phyloP scores from a whole-genome alignment of 192 early-diverging fungal genomes.

The Podila verticillata region DNA sequence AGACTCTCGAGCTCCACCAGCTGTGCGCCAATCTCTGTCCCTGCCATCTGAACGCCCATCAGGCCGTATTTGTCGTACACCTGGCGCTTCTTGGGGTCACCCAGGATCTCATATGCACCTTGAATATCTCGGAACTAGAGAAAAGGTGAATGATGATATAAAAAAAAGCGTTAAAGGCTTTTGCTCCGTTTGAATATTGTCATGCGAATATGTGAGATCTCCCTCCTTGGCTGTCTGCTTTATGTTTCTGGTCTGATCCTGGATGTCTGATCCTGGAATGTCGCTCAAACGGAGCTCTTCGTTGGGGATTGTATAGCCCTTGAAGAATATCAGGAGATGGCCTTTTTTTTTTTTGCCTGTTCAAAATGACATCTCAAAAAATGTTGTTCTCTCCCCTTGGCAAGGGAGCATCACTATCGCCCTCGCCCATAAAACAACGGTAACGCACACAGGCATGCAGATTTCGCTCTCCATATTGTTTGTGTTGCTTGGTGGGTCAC shows the following conservation, averaged over 20 bases:
- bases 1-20: constrained; percentile 70
- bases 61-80: constrained; percentile 91
- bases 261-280: too few species aligned
- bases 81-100: constrained; percentile 79
- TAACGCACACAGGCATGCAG: neutral
- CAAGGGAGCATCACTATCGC: too few species aligned
- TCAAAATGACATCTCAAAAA: too few species aligned
- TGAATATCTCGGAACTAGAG: constrained; percentile 26
- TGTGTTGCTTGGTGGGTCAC: neutral
- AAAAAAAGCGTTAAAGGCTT: neutral
- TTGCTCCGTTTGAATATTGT: neutral
- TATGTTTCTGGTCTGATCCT: too few species aligned
- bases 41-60: constrained; percentile 76
- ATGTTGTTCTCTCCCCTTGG: too few species aligned
- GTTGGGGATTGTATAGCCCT: too few species aligned
- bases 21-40: constrained; percentile 66
- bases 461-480: too few species aligned
- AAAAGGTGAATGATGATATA: neutral
- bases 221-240: too few species aligned
- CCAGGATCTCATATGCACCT: constrained; percentile 23
- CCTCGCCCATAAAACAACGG: neutral
- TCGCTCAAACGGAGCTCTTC: too few species aligned
- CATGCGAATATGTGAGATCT: neutral
- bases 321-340: too few species aligned
- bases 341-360: too few species aligned